A percentile compares a stretch with the other conserved stretches of the same genome.
These are phyloP conservation scores for Stygiomarasmius scandens DNA, from an alignment of 1,284 basidiomycete species.

Conservation along the genomic window DNA sequence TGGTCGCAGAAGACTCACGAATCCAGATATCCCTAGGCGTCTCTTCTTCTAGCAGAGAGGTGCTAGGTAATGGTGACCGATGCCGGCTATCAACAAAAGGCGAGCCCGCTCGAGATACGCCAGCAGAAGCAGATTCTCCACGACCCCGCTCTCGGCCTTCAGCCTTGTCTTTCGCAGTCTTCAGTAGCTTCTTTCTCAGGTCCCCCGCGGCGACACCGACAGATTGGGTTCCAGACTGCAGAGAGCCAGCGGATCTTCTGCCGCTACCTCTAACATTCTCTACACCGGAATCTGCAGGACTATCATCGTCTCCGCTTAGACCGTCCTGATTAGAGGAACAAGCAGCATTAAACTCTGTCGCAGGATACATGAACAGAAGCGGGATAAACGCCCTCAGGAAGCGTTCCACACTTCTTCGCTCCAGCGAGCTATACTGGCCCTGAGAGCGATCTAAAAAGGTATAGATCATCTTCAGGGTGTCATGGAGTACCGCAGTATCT, in stretches of 20 bases:
- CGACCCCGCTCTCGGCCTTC: conserved; percentile 26
- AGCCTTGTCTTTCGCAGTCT: conserved; percentile 63
- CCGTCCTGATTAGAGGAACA: conserved; percentile 59
- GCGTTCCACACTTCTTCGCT: conserved; percentile 83
- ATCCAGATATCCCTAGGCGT: conserved; percentile 61
- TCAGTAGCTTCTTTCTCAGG: conserved; percentile 77
- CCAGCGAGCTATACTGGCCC: conserved; percentile 72
- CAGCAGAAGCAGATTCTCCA: conserved; percentile 34
- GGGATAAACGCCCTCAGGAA: conserved; percentile 89
- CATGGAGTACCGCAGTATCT: conserved; percentile 83
- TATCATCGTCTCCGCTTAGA: conserved; percentile 51
- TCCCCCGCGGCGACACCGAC: conserved; percentile 66
- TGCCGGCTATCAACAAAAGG: conserved; percentile 31
- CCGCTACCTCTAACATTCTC: conserved; percentile 34
- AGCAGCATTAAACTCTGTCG: conserved; percentile 77
- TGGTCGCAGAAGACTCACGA: conserved; percentile 46
- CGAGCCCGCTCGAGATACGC: conserved; percentile 42
- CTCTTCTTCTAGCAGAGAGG: conserved; percentile 24
- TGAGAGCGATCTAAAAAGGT: conserved; percentile 88
- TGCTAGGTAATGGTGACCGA: conserved; percentile 29
- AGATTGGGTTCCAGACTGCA: conserved; percentile 36
- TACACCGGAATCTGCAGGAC: conserved; percentile 43
- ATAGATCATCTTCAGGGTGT: conserved; percentile 88
- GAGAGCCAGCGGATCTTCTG: conserved; percentile 46
- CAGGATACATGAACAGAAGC: conserved; percentile 76